Base-by-base conservation (phyloP, 768 basidiomycete species). In the Polyporus arcularius region DNA sequence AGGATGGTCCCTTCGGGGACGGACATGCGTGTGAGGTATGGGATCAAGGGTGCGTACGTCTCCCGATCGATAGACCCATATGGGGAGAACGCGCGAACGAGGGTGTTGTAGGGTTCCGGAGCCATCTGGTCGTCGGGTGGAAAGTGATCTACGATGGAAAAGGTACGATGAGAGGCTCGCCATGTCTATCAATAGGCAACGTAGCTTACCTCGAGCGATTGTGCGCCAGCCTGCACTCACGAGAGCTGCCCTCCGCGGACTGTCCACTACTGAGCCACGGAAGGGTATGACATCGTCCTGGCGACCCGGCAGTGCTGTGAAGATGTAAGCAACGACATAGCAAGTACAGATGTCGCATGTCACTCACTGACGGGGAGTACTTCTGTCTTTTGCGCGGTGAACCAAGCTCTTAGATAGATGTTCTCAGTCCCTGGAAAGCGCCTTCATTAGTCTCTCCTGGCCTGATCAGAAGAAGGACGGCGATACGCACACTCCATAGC, bases 381-480 rank as follows among this genome's bases (percentile, higher is more conserved):
- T 68, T 90, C 86, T 21, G 80, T 71, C 67, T 88, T 88, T 68
- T 85, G 85, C 0, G 85, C 82, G 60, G 79, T 77, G 64, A 90
- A 89, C 90, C 89, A 92, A 8, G 90, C 87, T 55, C 83, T 84
- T 62, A 98, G 70, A 75, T 97, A 97, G 0, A 85, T 90, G 74
- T 98, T 98, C 76, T 98, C 95, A 0, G 93, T 96, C 95, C 95
- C 91, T 92, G 50, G 82, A 16, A 55, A 42, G 21, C 31, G n/a
- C 12, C 28, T 54, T 32, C 7, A 30, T 53, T 56, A 53, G 46
- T 30, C 47, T 39, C 41, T 4, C 6, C 35, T n/a, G 6, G 12
- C 45, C 62, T 42, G 64, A 38, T 38, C 26, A 30, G n/a, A 45
- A 45, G 14, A 50, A 28, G 16, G 10, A 16, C 12, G 41, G 31